Conservation (phyloP, 129 eudicot species). For the Lactuca saligna region DNA sequence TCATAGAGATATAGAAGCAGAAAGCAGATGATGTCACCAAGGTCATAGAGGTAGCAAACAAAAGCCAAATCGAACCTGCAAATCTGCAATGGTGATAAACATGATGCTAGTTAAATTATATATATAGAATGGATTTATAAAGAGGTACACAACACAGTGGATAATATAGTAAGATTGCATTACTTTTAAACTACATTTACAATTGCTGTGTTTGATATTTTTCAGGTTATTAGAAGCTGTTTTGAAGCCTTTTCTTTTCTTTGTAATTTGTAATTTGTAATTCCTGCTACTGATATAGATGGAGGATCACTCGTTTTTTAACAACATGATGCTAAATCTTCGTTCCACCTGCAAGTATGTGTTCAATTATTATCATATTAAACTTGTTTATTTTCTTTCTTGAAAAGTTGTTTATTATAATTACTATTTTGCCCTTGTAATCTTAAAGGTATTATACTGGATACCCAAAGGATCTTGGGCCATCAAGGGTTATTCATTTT, state of each 20-base stretch:
- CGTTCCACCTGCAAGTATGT: conserved; percentile 88
- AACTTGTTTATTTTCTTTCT: conserved; percentile 9
- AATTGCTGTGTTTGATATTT: not conserved
- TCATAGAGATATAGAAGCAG: no score
- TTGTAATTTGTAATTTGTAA: not conserved
- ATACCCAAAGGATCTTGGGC: conserved; percentile 90
- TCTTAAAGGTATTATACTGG: conserved; percentile 81
- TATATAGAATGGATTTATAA: no score
- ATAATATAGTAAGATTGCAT: no score
- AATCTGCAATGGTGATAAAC: no score
- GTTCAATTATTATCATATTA: not conserved
- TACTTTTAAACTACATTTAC: not conserved
- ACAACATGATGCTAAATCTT: conserved; percentile 59
- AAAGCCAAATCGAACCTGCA: no score
- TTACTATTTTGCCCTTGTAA: conserved; percentile 5
- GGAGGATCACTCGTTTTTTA: conserved; percentile 66
- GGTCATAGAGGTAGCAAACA: no score
- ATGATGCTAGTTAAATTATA: no score
- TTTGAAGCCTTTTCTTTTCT: not conserved
- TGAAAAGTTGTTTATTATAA: not conserved
- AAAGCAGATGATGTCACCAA: no score
- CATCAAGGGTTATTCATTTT: conserved; percentile 79
- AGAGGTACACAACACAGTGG: no score
- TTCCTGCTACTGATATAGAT: conserved; percentile 25
- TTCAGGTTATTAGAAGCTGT: not conserved